Base-by-base conservation (phyloP, 306 rosid species). In the Inga leiocalycina region DNA sequence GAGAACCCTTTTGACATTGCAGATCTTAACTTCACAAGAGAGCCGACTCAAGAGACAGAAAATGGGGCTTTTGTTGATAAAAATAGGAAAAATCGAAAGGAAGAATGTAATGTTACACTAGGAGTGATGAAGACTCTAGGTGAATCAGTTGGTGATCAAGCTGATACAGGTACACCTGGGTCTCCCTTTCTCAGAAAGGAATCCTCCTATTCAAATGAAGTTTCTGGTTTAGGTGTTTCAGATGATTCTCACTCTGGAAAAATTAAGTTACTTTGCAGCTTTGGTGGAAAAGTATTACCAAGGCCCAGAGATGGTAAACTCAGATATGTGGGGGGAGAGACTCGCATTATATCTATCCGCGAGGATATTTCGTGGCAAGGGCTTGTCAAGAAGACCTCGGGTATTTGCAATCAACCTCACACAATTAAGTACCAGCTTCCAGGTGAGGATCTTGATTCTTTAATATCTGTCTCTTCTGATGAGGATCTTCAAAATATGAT, bases 401-500 rank as follows among this genome's bases (percentile, higher is more conserved):
- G 90, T 62, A 83, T 93, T 84, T 93, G 90, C 82, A 86, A 45
- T 68, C 93, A 91, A 66, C 92, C 89, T 79, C 95, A 89, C 89
- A 65, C 90, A 17, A 93, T 93, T 67, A 93, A 91, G 83, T 93
- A 93, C 89, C 95, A 93, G 87, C 93, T 93, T 85, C 97, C 97
- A 16, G 93, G 90, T 61, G 95, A 93, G 87, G 97, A 93, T 91
- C 93, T 91, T 75, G 97, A 93, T 83, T 90, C 95, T 79, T 87
- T 93, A 84, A 93, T 93, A 83, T 91, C 97, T 9, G 92, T 93
- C 51, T 91, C 95, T 64, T 89, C 95, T 78, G 90, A 87, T 20
- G 97, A 93, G 87, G 97, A 93, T 88, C 95, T 91, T 81, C 97
- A 93, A 87, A 87, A 93, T 82, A 91, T 93, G 97, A 85, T 89